Evolutionary conservation across 306 rosid genomes (phyloP).

Genomic region (Lathyrus aphaca): DNA sequence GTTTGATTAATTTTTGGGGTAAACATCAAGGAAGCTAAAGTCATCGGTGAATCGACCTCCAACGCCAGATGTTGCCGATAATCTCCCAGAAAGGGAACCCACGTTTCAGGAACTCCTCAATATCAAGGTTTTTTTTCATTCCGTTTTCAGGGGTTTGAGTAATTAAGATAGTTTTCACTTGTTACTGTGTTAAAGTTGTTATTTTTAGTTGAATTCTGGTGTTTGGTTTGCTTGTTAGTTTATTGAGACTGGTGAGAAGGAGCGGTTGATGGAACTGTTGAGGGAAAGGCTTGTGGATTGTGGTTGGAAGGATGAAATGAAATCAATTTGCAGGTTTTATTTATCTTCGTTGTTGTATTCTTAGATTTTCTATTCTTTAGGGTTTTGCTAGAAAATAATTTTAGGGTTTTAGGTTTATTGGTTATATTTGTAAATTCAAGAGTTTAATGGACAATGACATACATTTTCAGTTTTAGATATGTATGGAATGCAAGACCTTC

Average conservation of each 20-base stretch:
- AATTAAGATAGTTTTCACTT: no score
- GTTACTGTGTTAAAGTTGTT: background rate
- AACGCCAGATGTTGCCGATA: conserved; percentile 75
- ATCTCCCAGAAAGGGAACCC: conserved; percentile 64
- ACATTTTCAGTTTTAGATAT: background rate
- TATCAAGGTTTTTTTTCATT: conserved; percentile 60
- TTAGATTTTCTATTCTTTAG: background rate
- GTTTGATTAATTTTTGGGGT: background rate
- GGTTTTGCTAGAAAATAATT: background rate
- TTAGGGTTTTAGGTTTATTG: background rate
- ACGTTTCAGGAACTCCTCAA: conserved; percentile 69
- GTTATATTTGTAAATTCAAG: background rate
- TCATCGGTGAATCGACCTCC: conserved; percentile 88
- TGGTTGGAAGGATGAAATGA: conserved; percentile 99
- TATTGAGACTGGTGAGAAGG: conserved; percentile 91
- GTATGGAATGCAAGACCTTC: background rate
- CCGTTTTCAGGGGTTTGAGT: background rate
- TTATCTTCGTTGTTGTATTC: background rate
- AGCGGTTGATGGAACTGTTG: conserved; percentile 79
- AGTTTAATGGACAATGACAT: background rate
- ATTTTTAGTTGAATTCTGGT: background rate
- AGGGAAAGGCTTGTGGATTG: conserved; percentile 95
- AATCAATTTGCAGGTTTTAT: conserved; percentile 83
- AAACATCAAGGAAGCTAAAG: conserved; percentile 65
- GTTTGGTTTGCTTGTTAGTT: conserved; percentile 43